A percentile compares a stretch with the other conserved stretches of the same genome.
Conservation (phyloP, 2,329 filamentous ascomycete species). For the Karstenula rhodostoma region DNA sequence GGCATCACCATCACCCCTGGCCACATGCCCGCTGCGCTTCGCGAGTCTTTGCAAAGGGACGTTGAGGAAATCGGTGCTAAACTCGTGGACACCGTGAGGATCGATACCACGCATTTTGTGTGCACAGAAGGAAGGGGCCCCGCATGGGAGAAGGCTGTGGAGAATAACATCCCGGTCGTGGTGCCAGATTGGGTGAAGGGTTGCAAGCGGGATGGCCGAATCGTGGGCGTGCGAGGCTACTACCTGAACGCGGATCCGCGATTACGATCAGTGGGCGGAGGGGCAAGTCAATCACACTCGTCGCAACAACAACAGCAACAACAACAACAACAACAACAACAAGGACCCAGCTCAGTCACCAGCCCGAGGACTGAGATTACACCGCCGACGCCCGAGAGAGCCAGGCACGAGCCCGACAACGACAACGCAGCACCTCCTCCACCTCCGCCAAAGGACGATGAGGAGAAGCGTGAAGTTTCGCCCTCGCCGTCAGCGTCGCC, state of each 20-base stretch:
- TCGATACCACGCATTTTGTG: constrained; percentile 98
- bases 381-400: constrained; percentile 58
- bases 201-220: constrained; percentile 91
- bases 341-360: constrained; percentile 44
- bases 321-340: constrained; percentile 34
- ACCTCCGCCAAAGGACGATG: constrained; percentile 45
- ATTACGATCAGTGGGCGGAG: constrained; percentile 61
- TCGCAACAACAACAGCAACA: constrained; percentile 31
- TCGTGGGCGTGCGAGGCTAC: constrained; percentile 93
- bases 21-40: constrained; percentile 75
- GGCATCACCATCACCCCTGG: constrained; percentile 95
- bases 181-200: constrained; percentile 96
- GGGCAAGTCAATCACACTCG: constrained; percentile 34
- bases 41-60: constrained; percentile 76
- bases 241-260: constrained; percentile 88
- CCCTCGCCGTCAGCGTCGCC: constrained; percentile 34
- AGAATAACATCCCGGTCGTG: constrained; percentile 98
- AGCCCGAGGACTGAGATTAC: constrained; percentile 60
- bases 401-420: constrained; percentile 33
- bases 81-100: constrained; percentile 86
- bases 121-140: constrained; percentile 91
- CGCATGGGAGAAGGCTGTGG: constrained; percentile 94
- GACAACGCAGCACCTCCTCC: constrained; percentile 41
- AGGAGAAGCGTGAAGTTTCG: constrained; percentile 27
- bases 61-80: constrained; percentile 92